These are phyloP conservation scores for Pyricularia grisea DNA, from an alignment of 2,329 filamentous ascomycete species.

Conservation along the genomic window DNA sequence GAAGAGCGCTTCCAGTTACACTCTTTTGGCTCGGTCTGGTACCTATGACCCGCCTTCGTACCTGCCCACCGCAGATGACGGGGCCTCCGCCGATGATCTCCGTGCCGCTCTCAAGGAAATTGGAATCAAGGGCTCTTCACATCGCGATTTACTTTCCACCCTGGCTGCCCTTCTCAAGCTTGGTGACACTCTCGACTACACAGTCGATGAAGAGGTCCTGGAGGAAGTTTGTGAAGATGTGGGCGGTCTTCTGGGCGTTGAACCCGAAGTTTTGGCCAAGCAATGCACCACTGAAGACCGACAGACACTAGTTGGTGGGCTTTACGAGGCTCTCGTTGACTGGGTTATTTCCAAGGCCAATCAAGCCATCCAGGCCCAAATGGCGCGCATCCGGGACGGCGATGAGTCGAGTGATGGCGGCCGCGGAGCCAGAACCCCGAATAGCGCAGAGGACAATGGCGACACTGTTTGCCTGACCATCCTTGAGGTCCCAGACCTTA, in stretches of 20 bases:
- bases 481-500: constrained; percentile 72
- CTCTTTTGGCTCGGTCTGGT: constrained; percentile 69
- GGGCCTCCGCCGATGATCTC: constrained; percentile 88
- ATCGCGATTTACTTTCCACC: constrained; percentile 76
- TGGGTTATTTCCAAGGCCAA: constrained; percentile 92
- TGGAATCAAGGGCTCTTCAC: constrained; percentile 79
- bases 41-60: constrained; percentile 84
- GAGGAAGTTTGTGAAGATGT: constrained; percentile 86
- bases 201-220: constrained; percentile 73
- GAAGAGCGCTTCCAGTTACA: constrained; percentile 66
- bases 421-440: constrained; percentile 51
- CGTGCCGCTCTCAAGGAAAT: constrained; percentile 78
- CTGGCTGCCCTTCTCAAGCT: constrained; percentile 84
- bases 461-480: constrained; percentile 87
- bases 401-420: constrained; percentile 57
- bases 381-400: constrained; percentile 55
- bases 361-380: constrained; percentile 67
- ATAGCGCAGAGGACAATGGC: constrained; percentile 58
- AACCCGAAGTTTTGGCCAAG: constrained; percentile 69
- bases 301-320: constrained; percentile 68
- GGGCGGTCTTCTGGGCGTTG: constrained; percentile 72
- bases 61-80: constrained; percentile 85
- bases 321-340: constrained; percentile 92
- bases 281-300: constrained; percentile 81
- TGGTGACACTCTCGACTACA: constrained; percentile 79